phyloP scores from a whole-genome alignment of 2,329 filamentous ascomycete species.

The Phaeosphaeriaceae sp. region DNA sequence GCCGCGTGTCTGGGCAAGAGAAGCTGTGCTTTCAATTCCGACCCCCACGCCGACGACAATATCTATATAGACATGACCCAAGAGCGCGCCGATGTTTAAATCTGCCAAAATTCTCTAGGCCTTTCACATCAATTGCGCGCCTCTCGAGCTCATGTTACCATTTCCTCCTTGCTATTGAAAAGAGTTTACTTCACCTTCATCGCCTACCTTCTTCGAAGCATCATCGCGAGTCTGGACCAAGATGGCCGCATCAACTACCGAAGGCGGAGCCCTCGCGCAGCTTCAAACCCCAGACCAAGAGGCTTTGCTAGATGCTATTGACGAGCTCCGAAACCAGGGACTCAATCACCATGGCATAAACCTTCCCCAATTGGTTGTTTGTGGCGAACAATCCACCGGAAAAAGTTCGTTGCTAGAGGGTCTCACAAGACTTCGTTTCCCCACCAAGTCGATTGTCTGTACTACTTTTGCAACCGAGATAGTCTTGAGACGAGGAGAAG shows the following conservation, averaged over 20 bases:
- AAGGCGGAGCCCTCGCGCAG: constrained; percentile 26
- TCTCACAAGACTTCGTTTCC: constrained; percentile 64
- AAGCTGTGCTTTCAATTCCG: neutral
- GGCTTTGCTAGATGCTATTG: constrained; percentile 61
- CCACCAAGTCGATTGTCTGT: constrained; percentile 61
- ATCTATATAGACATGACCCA: neutral
- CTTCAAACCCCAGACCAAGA: constrained; percentile 39
- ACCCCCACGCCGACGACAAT: neutral
- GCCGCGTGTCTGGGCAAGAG: neutral
- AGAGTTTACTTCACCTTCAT: neutral
- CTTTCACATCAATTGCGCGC: neutral
- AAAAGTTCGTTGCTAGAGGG: constrained; percentile 42
- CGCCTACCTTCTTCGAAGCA: neutral
- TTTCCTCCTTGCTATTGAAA: too few species aligned
- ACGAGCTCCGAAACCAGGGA: constrained; percentile 51
- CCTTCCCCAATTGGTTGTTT: constrained; percentile 41
- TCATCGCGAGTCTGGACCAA: neutral
- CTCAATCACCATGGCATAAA: constrained; percentile 40
- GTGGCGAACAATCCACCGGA: constrained; percentile 38
- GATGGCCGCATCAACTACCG: constrained; percentile 17
- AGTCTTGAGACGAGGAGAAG: constrained; percentile 54
- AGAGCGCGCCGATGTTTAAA: neutral
- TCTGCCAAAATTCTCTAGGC: neutral
- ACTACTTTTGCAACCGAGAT: constrained; percentile 70
- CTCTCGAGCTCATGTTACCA: neutral